Base-by-base conservation (phyloP, 208 protist species). In the Leishmania braziliensis region DNA sequence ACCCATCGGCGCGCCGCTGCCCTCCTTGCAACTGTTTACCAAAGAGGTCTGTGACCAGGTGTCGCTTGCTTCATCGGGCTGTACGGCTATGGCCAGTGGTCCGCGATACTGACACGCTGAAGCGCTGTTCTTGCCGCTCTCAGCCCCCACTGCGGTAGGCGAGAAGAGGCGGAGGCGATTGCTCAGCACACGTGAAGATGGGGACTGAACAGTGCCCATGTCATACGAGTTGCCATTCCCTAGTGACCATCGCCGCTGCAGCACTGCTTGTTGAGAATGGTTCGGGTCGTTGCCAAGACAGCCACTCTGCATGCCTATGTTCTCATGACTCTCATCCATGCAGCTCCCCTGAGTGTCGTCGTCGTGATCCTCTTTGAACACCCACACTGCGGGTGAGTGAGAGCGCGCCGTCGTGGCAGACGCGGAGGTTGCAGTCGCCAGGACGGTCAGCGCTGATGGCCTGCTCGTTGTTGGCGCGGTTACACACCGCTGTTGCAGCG, bases 181-280 rank as follows among this genome's bases (percentile, higher is more conserved):
- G 82, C 82, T 65, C 53, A 79, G 62, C 56, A 86, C 78, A 48
- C 82, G 82, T 29, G 78, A 78, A 43, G 82, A 86, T 39, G 82
- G 69, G 46, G 82, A 63, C 66, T 86, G 62, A 5, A 50, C 50
- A 0, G 65, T 54, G 43, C n/a, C 23, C 14, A 54, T 6, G 33
- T 70, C 23, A 48, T 63, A 26, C 9, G 75, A 2, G 20, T 77
- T 36, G 56, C 65, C 36, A 46, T 14, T 58, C 14, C 71, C 74
- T 9, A 71, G 56, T 60, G 48, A 16, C 65, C 74, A 53, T 71
- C 77, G 83, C 56, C 68, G 79, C 29, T 51, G 53, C 54, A 80
- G 46, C 33, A 50, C 50, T 5, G 26, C 50, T 54, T 3, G 20
- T 16, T 86, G 68, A 20, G 63, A 23, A 20, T 26, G 23, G 26